Evolutionary conservation across 176 grass and related monocot species (phyloP).

Genomic region (Areca catechu): DNA sequence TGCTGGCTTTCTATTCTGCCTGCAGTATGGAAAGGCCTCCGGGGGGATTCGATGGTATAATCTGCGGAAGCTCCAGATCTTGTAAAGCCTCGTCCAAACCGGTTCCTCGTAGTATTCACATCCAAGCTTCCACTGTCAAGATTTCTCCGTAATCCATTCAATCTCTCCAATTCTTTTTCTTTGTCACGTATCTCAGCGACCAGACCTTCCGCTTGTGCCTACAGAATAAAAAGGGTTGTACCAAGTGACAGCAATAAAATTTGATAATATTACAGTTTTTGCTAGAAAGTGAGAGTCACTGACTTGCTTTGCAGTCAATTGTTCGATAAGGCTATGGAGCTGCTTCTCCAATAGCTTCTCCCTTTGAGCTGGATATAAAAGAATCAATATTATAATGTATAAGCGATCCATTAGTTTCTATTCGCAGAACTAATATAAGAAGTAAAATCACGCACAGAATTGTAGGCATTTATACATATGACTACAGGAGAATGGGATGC

Average conservation of each 20-base stretch:
- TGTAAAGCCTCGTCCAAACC: slow-evolving; percentile 31
- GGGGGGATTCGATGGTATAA: slow-evolving; percentile 17
- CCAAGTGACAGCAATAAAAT: not conserved
- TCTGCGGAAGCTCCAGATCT: slow-evolving; percentile 22
- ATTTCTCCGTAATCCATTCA: slow-evolving; percentile 41
- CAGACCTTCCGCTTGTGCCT: slow-evolving; percentile 80
- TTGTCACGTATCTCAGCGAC: slow-evolving; percentile 48
- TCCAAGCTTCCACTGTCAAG: slow-evolving; percentile 27
- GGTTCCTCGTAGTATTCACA: slow-evolving; percentile 29
- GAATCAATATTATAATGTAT: slow-evolving; percentile 5
- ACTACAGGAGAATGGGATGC: too few species aligned
- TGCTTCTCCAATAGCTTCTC: slow-evolving; percentile 90
- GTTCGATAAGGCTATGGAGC: slow-evolving; percentile 80
- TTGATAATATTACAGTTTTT: not conserved
- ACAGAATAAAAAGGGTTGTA: not conserved
- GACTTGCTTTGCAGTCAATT: slow-evolving; percentile 88
- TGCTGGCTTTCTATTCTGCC: slow-evolving; percentile 48
- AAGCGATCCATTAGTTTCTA: too few species aligned
- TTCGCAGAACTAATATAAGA: too few species aligned
- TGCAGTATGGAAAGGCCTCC: slow-evolving; percentile 21
- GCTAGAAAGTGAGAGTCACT: slow-evolving; percentile 1
- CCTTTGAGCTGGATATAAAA: slow-evolving; percentile 58
- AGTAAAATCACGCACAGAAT: too few species aligned
- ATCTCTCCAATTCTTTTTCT: slow-evolving; percentile 70
- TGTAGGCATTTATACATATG: too few species aligned